Evolutionary conservation across 148 eudicot genomes (phyloP).

Genomic region (Silene latifolia): DNA sequence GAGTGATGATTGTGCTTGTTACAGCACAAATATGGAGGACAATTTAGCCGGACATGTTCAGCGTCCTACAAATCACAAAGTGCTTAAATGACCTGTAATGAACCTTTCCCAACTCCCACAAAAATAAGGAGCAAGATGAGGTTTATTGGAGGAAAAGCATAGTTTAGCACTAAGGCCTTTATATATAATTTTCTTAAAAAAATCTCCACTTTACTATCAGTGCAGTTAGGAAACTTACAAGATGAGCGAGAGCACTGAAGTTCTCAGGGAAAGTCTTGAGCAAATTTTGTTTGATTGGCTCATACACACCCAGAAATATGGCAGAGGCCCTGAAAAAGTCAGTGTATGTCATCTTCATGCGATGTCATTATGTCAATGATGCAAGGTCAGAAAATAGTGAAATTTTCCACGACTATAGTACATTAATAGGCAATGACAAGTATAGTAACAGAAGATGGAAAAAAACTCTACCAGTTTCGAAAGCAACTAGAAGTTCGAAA

Average conservation of each 20-base stretch:
- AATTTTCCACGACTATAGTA: not conserved
- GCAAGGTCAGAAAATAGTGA: conserved; percentile 4
- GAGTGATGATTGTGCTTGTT: too few species aligned
- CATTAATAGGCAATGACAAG: not conserved
- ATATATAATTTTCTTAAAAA: not conserved
- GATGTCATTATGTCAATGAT: conserved; percentile 5
- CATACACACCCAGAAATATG: conserved; percentile 79
- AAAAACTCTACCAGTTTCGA: not conserved
- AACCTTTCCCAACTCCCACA: not conserved
- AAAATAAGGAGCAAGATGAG: not conserved
- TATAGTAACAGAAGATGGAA: not conserved
- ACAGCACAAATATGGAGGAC: too few species aligned
- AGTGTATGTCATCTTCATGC: conserved; percentile 8
- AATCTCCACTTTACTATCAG: not conserved
- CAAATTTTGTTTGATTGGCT: conserved; percentile 68
- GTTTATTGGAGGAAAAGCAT: not conserved
- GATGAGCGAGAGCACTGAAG: conserved; percentile 74
- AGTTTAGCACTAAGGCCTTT: not conserved
- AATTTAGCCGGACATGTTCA: too few species aligned
- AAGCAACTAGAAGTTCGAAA: not conserved
- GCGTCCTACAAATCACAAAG: not conserved
- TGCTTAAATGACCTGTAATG: not conserved
- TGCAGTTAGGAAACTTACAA: conserved; percentile 43
- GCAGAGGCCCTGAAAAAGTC: conserved; percentile 71
- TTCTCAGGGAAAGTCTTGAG: conserved; percentile 62